phyloP scores from a whole-genome alignment of 2,329 filamentous ascomycete genomes.

The Penicillium sp. region DNA sequence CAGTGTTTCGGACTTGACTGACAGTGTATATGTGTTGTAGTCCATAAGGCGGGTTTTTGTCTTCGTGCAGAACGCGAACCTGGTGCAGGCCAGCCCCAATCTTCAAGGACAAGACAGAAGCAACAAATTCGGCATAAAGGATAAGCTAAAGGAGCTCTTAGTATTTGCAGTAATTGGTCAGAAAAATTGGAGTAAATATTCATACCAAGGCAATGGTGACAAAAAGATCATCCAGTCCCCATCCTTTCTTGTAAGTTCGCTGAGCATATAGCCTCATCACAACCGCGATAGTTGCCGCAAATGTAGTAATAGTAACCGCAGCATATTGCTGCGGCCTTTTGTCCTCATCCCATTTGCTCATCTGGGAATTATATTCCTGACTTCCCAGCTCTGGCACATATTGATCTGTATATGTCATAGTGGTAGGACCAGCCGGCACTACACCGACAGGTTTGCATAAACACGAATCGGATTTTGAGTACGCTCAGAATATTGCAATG shows the following conservation, averaged over 20 bases:
- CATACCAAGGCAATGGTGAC: slow-evolving; percentile 1
- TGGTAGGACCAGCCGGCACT: background rate
- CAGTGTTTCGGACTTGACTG: background rate
- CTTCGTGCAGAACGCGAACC: slow-evolving; percentile 1
- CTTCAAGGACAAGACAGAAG: background rate
- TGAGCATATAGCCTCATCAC: background rate
- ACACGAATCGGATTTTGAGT: background rate
- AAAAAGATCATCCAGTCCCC: background rate
- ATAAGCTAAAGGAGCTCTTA: background rate
- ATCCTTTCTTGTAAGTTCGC: background rate
- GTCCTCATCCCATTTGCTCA: background rate
- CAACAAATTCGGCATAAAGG: background rate
- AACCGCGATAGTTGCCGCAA: background rate
- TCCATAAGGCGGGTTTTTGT: background rate
- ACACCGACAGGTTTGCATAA: background rate
- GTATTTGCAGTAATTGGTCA: background rate
- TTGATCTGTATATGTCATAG: background rate
- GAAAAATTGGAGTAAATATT: too few species aligned
- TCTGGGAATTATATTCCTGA: background rate
- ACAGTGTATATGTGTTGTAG: background rate
- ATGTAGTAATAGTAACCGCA: background rate
- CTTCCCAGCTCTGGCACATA: slow-evolving; percentile 1
- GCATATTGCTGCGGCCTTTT: background rate
- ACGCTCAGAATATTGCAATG: background rate
- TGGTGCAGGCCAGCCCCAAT: slow-evolving; percentile 1